Evolutionary conservation across 2,329 filamentous ascomycete species (phyloP).

Genomic region (Fragosphaeria purpurea): DNA sequence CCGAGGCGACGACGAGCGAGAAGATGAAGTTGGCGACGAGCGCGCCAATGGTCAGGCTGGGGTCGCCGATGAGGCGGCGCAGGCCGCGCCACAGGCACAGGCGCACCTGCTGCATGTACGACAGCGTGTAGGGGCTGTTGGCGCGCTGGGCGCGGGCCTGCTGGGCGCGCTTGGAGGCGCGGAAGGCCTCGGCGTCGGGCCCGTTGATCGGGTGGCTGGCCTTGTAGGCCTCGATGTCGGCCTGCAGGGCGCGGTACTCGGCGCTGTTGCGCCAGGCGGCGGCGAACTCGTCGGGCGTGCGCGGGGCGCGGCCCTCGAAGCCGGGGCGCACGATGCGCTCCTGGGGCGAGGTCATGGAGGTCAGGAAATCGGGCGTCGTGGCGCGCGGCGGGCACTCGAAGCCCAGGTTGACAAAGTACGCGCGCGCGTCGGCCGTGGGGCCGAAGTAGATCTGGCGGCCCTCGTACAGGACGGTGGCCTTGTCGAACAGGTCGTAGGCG

Average conservation of each 20-base stretch:
- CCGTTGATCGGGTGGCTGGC: slow-evolving; percentile 41
- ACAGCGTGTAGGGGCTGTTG: slow-evolving; percentile 75
- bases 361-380: slow-evolving; percentile 63
- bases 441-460: slow-evolving; percentile 56
- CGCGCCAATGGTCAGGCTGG: slow-evolving; percentile 59
- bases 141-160: slow-evolving; percentile 50
- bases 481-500: slow-evolving; percentile 56
- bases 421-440: slow-evolving; percentile 45
- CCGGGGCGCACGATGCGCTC: slow-evolving; percentile 47
- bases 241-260: slow-evolving; percentile 40
- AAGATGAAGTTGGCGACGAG: slow-evolving; percentile 65
- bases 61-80: slow-evolving; percentile 65
- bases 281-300: slow-evolving; percentile 53
- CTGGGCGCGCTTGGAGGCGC: slow-evolving; percentile 41
- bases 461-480: slow-evolving; percentile 48
- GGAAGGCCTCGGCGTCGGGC: slow-evolving; percentile 47
- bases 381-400: slow-evolving; percentile 57
- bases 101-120: slow-evolving; percentile 61
- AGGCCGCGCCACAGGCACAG: slow-evolving; percentile 78
- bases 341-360: slow-evolving; percentile 53
- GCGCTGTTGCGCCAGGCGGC: slow-evolving; percentile 45
- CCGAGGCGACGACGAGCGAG: slow-evolving; percentile 66
- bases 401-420: slow-evolving; percentile 58
- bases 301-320: slow-evolving; percentile 45
- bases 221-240: slow-evolving; percentile 48